Conservation (phyloP, 2,329 filamentous ascomycete species). For the Alternaria hordeiaustralica region DNA sequence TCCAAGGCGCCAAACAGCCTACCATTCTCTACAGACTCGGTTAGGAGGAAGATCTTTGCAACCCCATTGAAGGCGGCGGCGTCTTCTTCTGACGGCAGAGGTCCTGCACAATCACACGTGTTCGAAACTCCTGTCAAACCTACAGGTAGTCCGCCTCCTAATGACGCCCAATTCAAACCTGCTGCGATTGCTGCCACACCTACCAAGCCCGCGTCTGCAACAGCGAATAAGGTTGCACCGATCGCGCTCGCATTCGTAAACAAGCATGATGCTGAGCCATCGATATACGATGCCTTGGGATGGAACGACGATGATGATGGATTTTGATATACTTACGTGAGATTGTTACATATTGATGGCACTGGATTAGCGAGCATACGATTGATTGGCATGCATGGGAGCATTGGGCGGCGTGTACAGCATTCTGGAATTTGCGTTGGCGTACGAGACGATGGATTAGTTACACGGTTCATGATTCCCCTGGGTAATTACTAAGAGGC, state of each 20-base stretch:
- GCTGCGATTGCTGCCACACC: slow-evolving; percentile 28
- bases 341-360: slow-evolving; percentile 12
- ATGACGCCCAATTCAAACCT: slow-evolving; percentile 7
- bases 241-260: slow-evolving; percentile 15
- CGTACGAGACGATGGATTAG: neutral
- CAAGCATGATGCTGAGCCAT: slow-evolving; percentile 24
- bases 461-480: neutral
- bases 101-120: slow-evolving; percentile 10
- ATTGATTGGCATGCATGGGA: slow-evolving; percentile 22
- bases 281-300: slow-evolving; percentile 53
- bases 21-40: slow-evolving; percentile 31
- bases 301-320: slow-evolving; percentile 54
- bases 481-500: neutral
- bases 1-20: slow-evolving; percentile 47
- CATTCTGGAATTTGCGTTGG: slow-evolving; percentile 3
- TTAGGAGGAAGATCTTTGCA: slow-evolving; percentile 39
- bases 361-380: slow-evolving; percentile 43
- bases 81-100: slow-evolving; percentile 3
- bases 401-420: slow-evolving; percentile 24
- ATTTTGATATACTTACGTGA: slow-evolving; percentile 18
- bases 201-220: slow-evolving; percentile 15
- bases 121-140: slow-evolving; percentile 36
- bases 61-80: slow-evolving; percentile 37
- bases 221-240: neutral
- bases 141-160: slow-evolving; percentile 17